Evolutionary conservation across 2,329 filamentous ascomycete genomes (phyloP).

Genomic region (Macrophomina tecta): DNA sequence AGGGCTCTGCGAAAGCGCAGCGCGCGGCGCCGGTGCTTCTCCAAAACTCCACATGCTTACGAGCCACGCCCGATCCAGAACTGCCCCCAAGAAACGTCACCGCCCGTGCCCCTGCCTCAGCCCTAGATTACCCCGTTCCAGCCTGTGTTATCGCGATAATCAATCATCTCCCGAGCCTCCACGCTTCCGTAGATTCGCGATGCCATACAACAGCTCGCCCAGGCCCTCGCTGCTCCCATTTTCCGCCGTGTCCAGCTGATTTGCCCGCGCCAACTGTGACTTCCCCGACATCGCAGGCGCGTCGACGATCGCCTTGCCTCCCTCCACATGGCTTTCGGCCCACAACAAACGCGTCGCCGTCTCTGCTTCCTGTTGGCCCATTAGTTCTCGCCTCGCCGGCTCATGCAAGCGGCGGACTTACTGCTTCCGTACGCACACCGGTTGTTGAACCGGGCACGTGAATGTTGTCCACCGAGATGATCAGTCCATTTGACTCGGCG

Average conservation of each 20-base stretch:
- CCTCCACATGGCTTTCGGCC: not conserved
- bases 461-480: conserved; percentile 62
- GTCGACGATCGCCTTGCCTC: not conserved
- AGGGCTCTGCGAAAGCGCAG: conserved; percentile 12
- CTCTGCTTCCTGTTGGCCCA: conserved; percentile 8
- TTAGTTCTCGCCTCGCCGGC: conserved; percentile 20
- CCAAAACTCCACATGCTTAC: conserved; percentile 23
- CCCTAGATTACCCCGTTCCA: conserved; percentile 22
- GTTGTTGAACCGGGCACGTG: conserved; percentile 59
- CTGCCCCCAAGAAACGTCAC: conserved; percentile 14
- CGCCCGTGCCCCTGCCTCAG: conserved; percentile 8
- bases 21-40: conserved; percentile 13
- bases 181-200: conserved; percentile 58
- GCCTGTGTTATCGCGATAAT: conserved; percentile 23
- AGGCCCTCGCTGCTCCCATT: conserved; percentile 27
- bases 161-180: conserved; percentile 46
- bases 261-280: conserved; percentile 30
- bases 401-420: conserved; percentile 32
- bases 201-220: conserved; percentile 52
- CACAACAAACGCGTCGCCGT: conserved; percentile 6
- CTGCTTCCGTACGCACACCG: conserved; percentile 40
- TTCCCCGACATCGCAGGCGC: conserved; percentile 14
- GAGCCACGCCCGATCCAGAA: conserved; percentile 22
- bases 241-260: conserved; percentile 34
- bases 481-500: conserved; percentile 32